Base-by-base conservation (phyloP, 2,329 filamentous ascomycete species). In the Fusarium sp. region DNA sequence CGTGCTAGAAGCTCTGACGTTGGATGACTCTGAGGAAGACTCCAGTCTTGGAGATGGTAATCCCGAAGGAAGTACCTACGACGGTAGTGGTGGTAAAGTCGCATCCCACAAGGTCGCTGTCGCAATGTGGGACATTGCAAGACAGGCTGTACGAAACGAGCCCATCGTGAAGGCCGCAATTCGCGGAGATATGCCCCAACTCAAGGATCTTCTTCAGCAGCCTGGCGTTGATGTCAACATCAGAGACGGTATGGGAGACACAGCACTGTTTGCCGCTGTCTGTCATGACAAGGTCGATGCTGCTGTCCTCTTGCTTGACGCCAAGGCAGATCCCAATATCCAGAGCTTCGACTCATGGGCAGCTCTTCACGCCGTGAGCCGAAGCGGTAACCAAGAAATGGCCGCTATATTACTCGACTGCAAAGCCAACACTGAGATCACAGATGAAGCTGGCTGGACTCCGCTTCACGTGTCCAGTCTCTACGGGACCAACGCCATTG, bases 51-150 rank as follows among this genome's bases (percentile, higher is more conserved):
- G 6, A 41, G 5, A 41, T 6, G 39, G 5, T 41, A 7, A 5
- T 1, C 39, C 8, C 3, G 1, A 9, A 3, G 1, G 20, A 41
- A 42, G 13, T 42, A 5, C 39, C 22, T 5, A 42, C 1, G 39
- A 42, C 22, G 39, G 39, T 10, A 42, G 39, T n/a, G 39, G 39
- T 1, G 39, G 39, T 2, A 42, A 42, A n/a, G 0, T n/a, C 13
- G 39, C 39, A 42, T 42, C 39, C 8, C 39, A 42, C 39, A 42
- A 42, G 0, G 39, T n/a, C 14, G 39, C 22, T n/a, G 39, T 42
- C 1, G 39, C 22, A 0, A 42, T 42, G 22, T n/a, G 1, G 13
- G 39, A 42, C 6, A 10, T 42, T 0, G 6, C 13, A 2, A 42
- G 39, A 15, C 39, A n/a, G 22, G 20, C 6, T 42, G 22, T 42